A percentile compares a stretch with the other conserved stretches of the same genome.
Conservation (phyloP, 768 basidiomycete species). For the Tremella mesenterica region DNA sequence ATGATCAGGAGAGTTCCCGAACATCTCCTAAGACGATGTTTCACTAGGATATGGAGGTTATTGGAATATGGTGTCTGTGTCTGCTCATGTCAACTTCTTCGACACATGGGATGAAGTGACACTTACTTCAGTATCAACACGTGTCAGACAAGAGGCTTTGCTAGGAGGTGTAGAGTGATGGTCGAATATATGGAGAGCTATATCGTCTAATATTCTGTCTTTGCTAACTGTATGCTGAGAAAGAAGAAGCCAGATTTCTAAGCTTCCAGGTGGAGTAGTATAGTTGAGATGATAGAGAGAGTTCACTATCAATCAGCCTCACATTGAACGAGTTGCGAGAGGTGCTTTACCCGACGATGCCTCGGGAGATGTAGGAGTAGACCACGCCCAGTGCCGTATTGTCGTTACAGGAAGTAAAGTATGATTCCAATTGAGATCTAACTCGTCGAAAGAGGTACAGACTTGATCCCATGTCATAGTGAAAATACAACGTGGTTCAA, state of each 20-base stretch:
- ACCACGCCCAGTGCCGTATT: constrained; percentile 60
- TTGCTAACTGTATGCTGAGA: constrained; percentile 64
- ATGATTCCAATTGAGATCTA: constrained; percentile 86
- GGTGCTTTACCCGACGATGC: too few relatives aligned
- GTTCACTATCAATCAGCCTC: too few relatives aligned
- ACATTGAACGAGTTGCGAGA: too few relatives aligned
- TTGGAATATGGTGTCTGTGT: constrained; percentile 46
- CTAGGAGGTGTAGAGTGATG: constrained; percentile 5
- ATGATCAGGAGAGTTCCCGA: constrained; percentile 25
- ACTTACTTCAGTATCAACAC: constrained; percentile 5
- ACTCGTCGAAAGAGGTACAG: constrained; percentile 62
- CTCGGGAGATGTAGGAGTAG: too few relatives aligned
- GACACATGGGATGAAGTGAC: not conserved
- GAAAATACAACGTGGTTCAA: constrained; percentile 45
- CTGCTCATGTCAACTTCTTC: constrained; percentile 1
- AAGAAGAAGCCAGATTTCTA: constrained; percentile 71
- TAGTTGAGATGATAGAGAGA: too few relatives aligned
- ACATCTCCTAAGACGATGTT: not conserved
- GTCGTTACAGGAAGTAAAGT: constrained; percentile 50
- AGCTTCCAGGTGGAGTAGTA: constrained; percentile 1
- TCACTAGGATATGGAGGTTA: constrained; percentile 49
- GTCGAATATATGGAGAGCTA: constrained; percentile 53
- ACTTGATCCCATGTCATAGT: constrained; percentile 69
- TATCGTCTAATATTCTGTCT: constrained; percentile 57
- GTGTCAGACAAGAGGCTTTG: not conserved